Evolutionary conservation across 2,329 filamentous ascomycete species (phyloP), one percentile per base, ranked within the genome.

Genomic region (Nemania diffusa): DNA sequence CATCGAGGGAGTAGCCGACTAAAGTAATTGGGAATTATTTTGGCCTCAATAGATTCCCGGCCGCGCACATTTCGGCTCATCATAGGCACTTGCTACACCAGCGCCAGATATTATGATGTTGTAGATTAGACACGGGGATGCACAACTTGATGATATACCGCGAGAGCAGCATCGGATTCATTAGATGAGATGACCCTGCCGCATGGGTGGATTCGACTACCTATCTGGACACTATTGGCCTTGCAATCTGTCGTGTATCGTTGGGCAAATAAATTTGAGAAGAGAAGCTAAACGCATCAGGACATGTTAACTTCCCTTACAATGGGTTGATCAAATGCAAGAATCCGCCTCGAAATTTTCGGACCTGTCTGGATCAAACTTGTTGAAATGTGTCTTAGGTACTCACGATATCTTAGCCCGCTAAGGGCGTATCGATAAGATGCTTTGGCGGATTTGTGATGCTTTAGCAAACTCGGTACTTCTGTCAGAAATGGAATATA

Each of bases 1-100:
- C 26, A 81, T 81, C 50, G 80, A 82, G 67, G 81, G 81, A 2
- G 77, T 73, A 29, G 78, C 78, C 9, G 65, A 65, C 48, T 57
- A 11, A 58, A 48, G 46, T n/a, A n/a, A 52, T 20, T 51, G 22
- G n/a, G 17, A 22, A n/a, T 15, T 37, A 22, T 13, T 4, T 46
- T 5, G 29, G n/a, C 15, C 22, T n/a, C 20, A n/a, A 37, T 27
- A 27, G 8, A 26, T 24, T 32, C n/a, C 13, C 8, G 29, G 17
- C 53, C 13, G 17, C 46, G 17, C 15, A 2, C 22, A 20, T 27
- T 8, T 15, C 13, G 13, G 51, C 34, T 20, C 22, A 34, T 57
- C n/a, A 53, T 13, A 17, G 52, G 46, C 27, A 24, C 46, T 57
- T 11, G 20, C 29, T 48, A 46, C 15, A n/a, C 2, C 8, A 5